Evolutionary conservation across 1,284 basidiomycete genomes (phyloP).

Genomic region (Mrakiaceae sp.): DNA sequence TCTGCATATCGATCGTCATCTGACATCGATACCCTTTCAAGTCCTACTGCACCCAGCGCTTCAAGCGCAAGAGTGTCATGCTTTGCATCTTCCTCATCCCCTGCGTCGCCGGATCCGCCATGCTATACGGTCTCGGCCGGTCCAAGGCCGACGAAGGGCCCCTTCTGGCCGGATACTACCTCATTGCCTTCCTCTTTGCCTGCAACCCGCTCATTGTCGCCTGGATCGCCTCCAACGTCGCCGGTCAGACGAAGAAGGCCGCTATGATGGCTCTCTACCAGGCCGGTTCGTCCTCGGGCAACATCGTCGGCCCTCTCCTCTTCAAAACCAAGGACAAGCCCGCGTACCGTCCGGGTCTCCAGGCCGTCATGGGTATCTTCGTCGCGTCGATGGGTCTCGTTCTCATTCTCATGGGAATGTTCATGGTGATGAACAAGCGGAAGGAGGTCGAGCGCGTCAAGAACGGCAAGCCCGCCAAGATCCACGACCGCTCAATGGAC

Average conservation of each 20-base stretch:
- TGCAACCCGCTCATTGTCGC: conserved; percentile 31
- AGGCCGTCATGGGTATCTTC: conserved; percentile 31
- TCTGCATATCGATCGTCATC: conserved; percentile 19
- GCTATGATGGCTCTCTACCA: conserved; percentile 28
- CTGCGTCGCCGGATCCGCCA: conserved; percentile 15
- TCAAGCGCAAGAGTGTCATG: conserved; percentile 22
- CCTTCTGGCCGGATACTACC: conserved; percentile 35
- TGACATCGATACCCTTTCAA: conserved; percentile 23
- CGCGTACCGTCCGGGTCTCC: conserved; percentile 30
- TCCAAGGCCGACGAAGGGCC: conserved; percentile 14
- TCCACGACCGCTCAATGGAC: conserved; percentile 27
- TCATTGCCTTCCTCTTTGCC: conserved; percentile 34
- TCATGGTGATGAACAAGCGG: conserved; percentile 26
- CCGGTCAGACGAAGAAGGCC: conserved; percentile 37
- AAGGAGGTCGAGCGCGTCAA: conserved; percentile 27
- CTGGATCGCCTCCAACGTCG: conserved; percentile 37
- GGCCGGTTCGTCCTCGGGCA: conserved; percentile 25
- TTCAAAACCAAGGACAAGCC: conserved; percentile 28
- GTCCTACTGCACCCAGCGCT: conserved; percentile 2
- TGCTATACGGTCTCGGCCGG: conserved; percentile 23
- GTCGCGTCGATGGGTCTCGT: conserved; percentile 24
- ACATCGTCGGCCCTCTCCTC: conserved; percentile 26
- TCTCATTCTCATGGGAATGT: conserved; percentile 21
- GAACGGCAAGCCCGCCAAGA: conserved; percentile 30
- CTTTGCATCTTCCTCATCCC: conserved; percentile 15